Base-by-base conservation (phyloP, 306 rosid species). In the Lotus japonicus region DNA sequence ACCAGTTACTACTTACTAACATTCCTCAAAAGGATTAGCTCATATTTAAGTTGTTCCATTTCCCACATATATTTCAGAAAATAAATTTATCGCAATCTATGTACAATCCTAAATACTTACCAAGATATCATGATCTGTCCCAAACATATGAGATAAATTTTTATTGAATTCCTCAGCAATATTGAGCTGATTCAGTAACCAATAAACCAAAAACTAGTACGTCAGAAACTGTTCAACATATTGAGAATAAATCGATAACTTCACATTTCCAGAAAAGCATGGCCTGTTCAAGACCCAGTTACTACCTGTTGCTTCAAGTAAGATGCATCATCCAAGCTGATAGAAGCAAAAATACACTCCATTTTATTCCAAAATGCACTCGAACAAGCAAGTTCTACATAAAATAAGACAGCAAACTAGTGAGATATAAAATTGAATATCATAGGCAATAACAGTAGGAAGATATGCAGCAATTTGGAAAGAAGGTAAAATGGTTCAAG, bases 241-340 rank as follows among this genome's bases (percentile, higher is more conserved):
- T 41, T 53, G 44, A 58, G 64, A 69, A 66, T 64, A 11, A 54
- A 66, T 80, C 44, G 19, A 36, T 50, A 61, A 15, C 8, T 48
- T 18, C 70, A 68, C 43, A 57, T 55, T 48, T 43, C 51, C 14
- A 62, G 41, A 21, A 66, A 56, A 54, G 36, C 15, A 66, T 13
- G 23, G 56, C 33, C 50, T 31, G 58, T 36, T 62, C 65, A 77
- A 43, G 64, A 41, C 45, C 80, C 66, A 72, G 71, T 45, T 67
- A 79, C 63, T 79, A 89, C 98, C 92, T 92, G 95, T 77, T 81
- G 86, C 75, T 87, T 82, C 89, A 92, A 76, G 77, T 78, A 83
- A 62, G 92, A 79, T 58, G 79, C 79, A 64, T 92, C 89, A 49
- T 86, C 96, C 73, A 81, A 77, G 81, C 82, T 70, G 53, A 83